Percentiles rank a stretch among this genome's conserved stretches.
phyloP scores from a whole-genome alignment of 202 grass and related monocot species.

The Thinopyrum obtusiflorum region DNA sequence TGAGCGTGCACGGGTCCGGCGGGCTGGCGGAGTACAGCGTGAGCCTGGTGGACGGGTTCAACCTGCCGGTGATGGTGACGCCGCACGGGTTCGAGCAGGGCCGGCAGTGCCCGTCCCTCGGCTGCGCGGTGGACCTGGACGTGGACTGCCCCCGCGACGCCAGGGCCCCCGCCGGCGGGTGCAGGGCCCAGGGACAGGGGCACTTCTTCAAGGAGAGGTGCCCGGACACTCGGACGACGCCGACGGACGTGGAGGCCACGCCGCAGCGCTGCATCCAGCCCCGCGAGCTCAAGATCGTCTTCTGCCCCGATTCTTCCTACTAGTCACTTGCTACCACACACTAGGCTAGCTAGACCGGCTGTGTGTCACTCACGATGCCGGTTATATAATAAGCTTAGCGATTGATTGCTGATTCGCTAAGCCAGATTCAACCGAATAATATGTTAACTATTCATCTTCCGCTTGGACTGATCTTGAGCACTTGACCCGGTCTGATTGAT shows the following conservation, averaged over 20 bases:
- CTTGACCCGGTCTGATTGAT: conserved; percentile 8
- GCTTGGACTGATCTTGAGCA: background rate
- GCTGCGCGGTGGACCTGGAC: conserved; percentile 39
- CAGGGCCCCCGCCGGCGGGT: background rate
- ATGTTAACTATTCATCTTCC: background rate
- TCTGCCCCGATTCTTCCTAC: conserved; percentile 29
- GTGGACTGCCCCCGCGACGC: conserved; percentile 25
- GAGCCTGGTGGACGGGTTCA: conserved; percentile 52
- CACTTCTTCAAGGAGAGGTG: conserved; percentile 32
- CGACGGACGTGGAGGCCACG: conserved; percentile 41
- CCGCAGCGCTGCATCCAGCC: conserved; percentile 39
- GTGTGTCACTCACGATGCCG: background rate
- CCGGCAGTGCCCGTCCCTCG: conserved; percentile 30
- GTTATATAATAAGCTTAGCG: conserved; percentile 12
- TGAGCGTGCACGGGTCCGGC: conserved; percentile 20
- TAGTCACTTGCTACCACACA: background rate
- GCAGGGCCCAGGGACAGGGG: background rate
- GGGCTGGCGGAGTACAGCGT: conserved; percentile 41
- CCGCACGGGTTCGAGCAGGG: conserved; percentile 28
- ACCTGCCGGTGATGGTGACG: conserved; percentile 36
- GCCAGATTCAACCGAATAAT: background rate
- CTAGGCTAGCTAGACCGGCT: background rate
- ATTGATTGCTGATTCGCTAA: background rate
- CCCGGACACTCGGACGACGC: conserved; percentile 40
- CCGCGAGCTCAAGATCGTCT: conserved; percentile 43